phyloP scores from a whole-genome alignment of 2,329 filamentous ascomycete genomes.

The Hypoxylon sp. region DNA sequence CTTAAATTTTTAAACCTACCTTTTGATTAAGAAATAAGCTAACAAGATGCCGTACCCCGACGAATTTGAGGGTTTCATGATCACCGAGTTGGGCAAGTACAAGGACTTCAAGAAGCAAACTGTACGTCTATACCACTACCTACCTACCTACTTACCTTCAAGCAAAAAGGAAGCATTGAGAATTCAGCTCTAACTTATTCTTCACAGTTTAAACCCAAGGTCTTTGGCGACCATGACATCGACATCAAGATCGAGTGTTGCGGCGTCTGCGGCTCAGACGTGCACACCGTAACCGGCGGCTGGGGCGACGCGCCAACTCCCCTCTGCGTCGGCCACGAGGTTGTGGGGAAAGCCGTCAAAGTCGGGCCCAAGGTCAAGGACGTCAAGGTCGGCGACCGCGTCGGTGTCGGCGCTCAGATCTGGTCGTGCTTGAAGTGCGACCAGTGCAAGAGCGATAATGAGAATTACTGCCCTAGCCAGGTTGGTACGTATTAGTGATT shows the following conservation, averaged over 20 bases:
- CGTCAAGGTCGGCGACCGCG: conserved; percentile 74
- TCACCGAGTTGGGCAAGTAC: conserved; percentile 52
- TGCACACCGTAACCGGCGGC: conserved; percentile 58
- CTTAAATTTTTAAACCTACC: background rate
- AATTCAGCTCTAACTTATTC: background rate
- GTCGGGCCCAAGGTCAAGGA: conserved; percentile 59
- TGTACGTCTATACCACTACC: conserved; percentile 34
- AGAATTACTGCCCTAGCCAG: conserved; percentile 65
- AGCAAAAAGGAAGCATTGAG: background rate
- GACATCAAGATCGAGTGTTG: conserved; percentile 79
- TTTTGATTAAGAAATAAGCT: background rate
- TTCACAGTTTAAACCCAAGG: conserved; percentile 53
- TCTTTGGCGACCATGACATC: conserved; percentile 69
- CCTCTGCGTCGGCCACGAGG: conserved; percentile 72
- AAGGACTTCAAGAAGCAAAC: conserved; percentile 53
- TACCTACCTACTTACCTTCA: too few species aligned
- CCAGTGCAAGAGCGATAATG: conserved; percentile 64
- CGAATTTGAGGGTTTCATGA: conserved; percentile 54
- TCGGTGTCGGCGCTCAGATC: conserved; percentile 75
- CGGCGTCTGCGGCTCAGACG: conserved; percentile 70
- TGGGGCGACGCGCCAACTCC: conserved; percentile 57
- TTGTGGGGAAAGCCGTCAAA: conserved; percentile 67
- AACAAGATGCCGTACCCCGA: conserved; percentile 53
- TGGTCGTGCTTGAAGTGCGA: conserved; percentile 68
- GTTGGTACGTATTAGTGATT: conserved; percentile 56